These are phyloP conservation scores for Linnemannia hyalina DNA, from an alignment of 192 early-diverging fungal species.

Conservation along the genomic window DNA sequence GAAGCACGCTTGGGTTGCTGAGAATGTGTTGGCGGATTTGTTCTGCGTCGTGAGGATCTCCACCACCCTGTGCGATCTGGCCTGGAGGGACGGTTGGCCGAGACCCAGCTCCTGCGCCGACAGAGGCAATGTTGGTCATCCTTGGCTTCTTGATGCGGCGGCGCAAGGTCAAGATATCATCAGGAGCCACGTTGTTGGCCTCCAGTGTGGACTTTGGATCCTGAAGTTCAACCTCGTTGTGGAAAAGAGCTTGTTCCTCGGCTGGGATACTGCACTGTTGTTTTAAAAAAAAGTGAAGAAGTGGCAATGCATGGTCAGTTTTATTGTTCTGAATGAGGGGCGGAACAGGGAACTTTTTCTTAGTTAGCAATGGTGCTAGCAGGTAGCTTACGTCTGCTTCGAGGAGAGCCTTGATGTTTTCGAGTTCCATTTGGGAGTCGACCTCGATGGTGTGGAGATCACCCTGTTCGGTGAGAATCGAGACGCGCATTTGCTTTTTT, in stretches of 20 bases:
- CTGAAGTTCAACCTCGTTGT: slow-evolving; percentile 74
- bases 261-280: slow-evolving; percentile 74
- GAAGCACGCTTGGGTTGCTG: slow-evolving; percentile 66
- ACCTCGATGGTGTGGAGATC: slow-evolving; percentile 76
- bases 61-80: slow-evolving; percentile 37
- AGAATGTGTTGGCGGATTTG: slow-evolving; percentile 75
- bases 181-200: slow-evolving; percentile 73
- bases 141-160: slow-evolving; percentile 46
- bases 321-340: neutral
- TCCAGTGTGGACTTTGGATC: slow-evolving; percentile 74
- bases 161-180: slow-evolving; percentile 81
- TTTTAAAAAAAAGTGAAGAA: neutral
- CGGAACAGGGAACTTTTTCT: neutral
- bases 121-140: slow-evolving; percentile 29
- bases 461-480: slow-evolving; percentile 70
- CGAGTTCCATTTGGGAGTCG: slow-evolving; percentile 80
- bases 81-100: slow-evolving; percentile 24
- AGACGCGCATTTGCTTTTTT: slow-evolving; percentile 63
- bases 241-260: slow-evolving; percentile 71
- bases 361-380: neutral
- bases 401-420: slow-evolving; percentile 85
- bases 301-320: neutral
- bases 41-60: slow-evolving; percentile 60
- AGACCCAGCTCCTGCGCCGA: slow-evolving; percentile 15
- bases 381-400: slow-evolving; percentile 77